These are phyloP conservation scores for Raphanus sativus DNA, from an alignment of 345 rosid genomes.

Conservation along the genomic window DNA sequence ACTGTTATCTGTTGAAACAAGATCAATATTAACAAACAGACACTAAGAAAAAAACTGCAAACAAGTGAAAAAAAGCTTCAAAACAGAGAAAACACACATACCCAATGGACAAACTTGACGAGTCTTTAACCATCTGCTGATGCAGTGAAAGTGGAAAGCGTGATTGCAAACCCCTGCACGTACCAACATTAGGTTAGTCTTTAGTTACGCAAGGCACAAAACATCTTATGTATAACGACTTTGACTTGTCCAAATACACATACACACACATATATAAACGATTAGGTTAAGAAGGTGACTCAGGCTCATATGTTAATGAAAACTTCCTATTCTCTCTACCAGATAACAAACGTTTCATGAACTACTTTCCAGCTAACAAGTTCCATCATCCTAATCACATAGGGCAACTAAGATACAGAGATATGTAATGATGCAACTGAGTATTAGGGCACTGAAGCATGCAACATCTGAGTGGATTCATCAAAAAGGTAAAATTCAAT, in stretches of 20 bases:
- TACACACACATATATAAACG: background rate
- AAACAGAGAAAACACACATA: conserved; percentile 28
- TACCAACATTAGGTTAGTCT: conserved; percentile 3
- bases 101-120: conserved; percentile 97
- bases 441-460: background rate
- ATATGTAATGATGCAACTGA: background rate
- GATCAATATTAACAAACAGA: conserved; percentile 7
- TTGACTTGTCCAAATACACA: background rate
- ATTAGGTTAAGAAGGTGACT: background rate
- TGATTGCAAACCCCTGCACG: conserved; percentile 84
- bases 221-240: background rate
- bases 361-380: conserved; percentile 8
- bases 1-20: conserved; percentile 67
- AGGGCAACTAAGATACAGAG: background rate
- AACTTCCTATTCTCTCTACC: background rate
- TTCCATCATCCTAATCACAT: background rate
- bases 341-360: background rate
- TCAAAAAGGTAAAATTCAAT: conserved; percentile 1
- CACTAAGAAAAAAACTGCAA: background rate
- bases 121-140: conserved; percentile 92
- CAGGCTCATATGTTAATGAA: background rate
- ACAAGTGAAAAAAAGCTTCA: background rate
- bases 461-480: background rate
- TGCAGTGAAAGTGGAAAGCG: conserved; percentile 96
- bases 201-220: background rate